Percentiles rank a stretch among this genome's conserved stretches.
Evolutionary conservation across 202 grass and related monocot genomes (phyloP).

Genomic region (Digitaria exilis): DNA sequence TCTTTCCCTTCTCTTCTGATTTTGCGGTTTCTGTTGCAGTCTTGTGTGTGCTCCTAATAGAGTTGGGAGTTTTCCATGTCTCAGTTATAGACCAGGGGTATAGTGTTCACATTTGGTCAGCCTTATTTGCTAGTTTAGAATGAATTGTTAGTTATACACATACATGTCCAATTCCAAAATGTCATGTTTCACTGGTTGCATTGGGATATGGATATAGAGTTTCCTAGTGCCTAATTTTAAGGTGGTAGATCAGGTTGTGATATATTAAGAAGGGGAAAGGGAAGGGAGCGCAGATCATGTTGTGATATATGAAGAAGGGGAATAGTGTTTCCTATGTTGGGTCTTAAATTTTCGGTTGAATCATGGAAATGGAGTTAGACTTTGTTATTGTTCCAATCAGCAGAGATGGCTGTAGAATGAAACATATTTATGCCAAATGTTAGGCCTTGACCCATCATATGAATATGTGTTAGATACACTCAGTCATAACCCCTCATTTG

Average conservation of each 20-base stretch:
- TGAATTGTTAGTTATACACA: background rate
- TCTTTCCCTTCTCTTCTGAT: slow-evolving; percentile 16
- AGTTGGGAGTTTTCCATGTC: background rate
- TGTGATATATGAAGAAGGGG: background rate
- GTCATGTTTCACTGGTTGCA: background rate
- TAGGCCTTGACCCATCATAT: background rate
- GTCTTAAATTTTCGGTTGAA: background rate
- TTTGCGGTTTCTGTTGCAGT: background rate
- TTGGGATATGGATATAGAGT: background rate
- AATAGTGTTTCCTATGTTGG: background rate
- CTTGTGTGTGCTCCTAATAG: background rate
- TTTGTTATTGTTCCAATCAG: background rate
- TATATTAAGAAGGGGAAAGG: background rate
- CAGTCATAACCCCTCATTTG: too few species aligned
- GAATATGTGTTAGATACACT: background rate
- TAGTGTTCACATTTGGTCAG: background rate
- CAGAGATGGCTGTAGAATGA: background rate
- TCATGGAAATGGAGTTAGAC: background rate
- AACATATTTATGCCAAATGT: background rate
- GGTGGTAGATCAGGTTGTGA: background rate
- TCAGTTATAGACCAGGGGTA: background rate
- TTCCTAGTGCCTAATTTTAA: background rate
- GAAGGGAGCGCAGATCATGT: too few species aligned
- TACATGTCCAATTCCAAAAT: background rate
- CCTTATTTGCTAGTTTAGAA: background rate